Conservation (phyloP, 2,329 filamentous ascomycete species). For the Diaporthe vaccinii region DNA sequence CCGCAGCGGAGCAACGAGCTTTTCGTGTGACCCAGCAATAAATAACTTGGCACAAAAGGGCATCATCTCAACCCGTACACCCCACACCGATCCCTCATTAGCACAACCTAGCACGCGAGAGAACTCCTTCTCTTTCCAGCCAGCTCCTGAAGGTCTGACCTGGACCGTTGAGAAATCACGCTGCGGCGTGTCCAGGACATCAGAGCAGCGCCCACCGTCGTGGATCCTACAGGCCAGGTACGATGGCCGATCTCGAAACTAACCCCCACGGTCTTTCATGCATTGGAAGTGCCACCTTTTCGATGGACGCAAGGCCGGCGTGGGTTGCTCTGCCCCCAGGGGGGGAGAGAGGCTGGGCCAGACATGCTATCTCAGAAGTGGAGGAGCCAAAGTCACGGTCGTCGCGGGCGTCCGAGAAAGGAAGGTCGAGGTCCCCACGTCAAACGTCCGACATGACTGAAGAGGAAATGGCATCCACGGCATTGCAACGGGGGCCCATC, state of each 20-base stretch:
- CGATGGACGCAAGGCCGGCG: neutral
- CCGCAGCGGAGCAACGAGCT: neutral
- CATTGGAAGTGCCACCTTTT: neutral
- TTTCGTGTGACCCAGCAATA: neutral
- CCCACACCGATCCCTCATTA: neutral
- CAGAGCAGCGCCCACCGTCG: neutral
- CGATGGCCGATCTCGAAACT: slow-evolving; percentile 17
- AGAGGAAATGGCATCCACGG: neutral
- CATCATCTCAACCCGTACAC: slow-evolving; percentile 9
- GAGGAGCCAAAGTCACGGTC: neutral
- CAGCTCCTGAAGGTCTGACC: slow-evolving; percentile 4
- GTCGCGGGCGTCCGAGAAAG: slow-evolving; percentile 13
- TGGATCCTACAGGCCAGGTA: neutral
- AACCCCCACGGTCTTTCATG: slow-evolving; percentile 15
- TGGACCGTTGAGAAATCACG: neutral
- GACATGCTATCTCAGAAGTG: slow-evolving; percentile 2
- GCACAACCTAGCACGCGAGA: neutral
- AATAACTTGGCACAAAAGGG: neutral
- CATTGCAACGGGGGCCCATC: neutral
- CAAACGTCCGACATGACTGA: neutral
- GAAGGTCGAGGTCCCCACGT: slow-evolving; percentile 17
- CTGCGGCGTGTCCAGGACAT: neutral
- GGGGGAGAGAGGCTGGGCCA: neutral
- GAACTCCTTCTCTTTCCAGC: slow-evolving; percentile 16
- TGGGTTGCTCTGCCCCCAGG: neutral